phyloP scores from a whole-genome alignment of 768 basidiomycete genomes.

The Lyophyllum shimeji region DNA sequence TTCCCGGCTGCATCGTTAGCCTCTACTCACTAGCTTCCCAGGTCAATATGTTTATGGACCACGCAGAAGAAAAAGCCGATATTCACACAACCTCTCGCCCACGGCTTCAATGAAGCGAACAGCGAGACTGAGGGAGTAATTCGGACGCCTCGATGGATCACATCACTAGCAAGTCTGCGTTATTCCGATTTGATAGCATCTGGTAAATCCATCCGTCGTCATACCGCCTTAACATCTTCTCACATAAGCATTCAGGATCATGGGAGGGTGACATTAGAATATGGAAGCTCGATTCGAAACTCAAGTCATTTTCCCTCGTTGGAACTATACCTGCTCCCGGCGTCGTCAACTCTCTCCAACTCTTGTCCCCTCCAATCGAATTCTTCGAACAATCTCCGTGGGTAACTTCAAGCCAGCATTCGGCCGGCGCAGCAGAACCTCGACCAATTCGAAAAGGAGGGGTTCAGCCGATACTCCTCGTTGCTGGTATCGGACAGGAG shows the following conservation, averaged over 20 bases:
- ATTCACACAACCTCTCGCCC: slow-evolving; percentile 82
- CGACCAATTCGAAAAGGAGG: slow-evolving; percentile 16
- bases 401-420: slow-evolving; percentile 17
- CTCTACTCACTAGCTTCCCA: slow-evolving; percentile 25
- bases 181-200: slow-evolving; percentile 93
- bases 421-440: neutral
- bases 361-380: slow-evolving; percentile 56
- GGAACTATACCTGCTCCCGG: slow-evolving; percentile 70
- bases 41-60: slow-evolving; percentile 91
- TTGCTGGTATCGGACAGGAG: slow-evolving; percentile 86
- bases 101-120: slow-evolving; percentile 74
- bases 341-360: slow-evolving; percentile 87
- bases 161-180: slow-evolving; percentile 73
- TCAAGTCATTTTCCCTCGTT: slow-evolving; percentile 73
- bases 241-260: slow-evolving; percentile 59
- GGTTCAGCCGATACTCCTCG: slow-evolving; percentile 49
- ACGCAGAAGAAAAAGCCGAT: slow-evolving; percentile 94
- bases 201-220: slow-evolving; percentile 42
- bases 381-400: slow-evolving; percentile 40
- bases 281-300: slow-evolving; percentile 83
- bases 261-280: slow-evolving; percentile 90
- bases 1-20: neutral
- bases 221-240: neutral
- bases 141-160: slow-evolving; percentile 88
- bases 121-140: slow-evolving; percentile 77